Evolutionary conservation across 441 rosid species (phyloP), one percentile per base, ranked within the genome.

Genomic region (Gossypium trilobum): DNA sequence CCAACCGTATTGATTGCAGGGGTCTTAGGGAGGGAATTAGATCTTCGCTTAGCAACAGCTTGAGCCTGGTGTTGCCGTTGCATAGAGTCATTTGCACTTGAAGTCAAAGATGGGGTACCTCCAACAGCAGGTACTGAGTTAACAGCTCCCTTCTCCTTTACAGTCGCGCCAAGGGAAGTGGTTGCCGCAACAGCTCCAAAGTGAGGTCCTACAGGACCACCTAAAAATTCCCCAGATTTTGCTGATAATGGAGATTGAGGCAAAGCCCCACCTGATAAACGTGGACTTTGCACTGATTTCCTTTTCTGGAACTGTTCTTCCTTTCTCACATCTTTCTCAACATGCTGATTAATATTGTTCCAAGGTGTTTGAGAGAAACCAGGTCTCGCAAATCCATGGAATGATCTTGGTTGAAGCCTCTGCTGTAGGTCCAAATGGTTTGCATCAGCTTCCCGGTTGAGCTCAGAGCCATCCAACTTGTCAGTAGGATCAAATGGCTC

Each of bases 171-270:
- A 80, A 83, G 77, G 22, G 84, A 75, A 59, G 81, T 57, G 73
- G 74, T 77, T 51, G 79, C 80, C 71, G 93, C 83, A 77, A 78
- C 85, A 61, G 84, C 87, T 76, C 95, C 97, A 80, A 87, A 89
- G 78, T 89, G 91, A 71, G 82, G 84, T 67, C 92, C 96, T 29
- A 85, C 88, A 31, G 99, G 91, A 74, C 96, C 90, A 80, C 87
- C 87, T 42, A 98, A 95, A 77, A 93, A 90, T 75, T 95, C 98
- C 64, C 98, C 99, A 74, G 99, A 95, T 85, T 87, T 95, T 66
- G 99, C 89, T 52, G 97, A 93, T 70, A 89, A 81, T 51, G 97
- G 98, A 62, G 99, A 93, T 55, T 93, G 98, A 76, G 91, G 88
- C 81, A 88, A 81, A 66, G 86, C 85, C 71, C 99, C 97, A 62